Evolutionary conservation across 169 alveolate genomes (phyloP).

Genomic region (Plasmodium yoelii): DNA sequence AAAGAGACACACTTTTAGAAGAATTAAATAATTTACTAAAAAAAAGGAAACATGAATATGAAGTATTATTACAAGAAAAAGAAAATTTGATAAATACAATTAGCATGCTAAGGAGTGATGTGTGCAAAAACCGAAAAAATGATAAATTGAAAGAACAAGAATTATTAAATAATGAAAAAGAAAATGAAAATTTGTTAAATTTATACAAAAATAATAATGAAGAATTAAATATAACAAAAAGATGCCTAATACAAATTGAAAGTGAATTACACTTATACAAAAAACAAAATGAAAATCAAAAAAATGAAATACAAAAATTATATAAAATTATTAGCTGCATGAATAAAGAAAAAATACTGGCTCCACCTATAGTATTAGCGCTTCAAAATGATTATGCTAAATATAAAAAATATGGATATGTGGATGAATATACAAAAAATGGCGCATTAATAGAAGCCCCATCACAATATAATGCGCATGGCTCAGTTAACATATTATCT

Average conservation of each 20-base stretch:
- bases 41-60: conserved; percentile 75
- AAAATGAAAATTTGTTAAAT: conserved; percentile 64
- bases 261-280: conserved; percentile 70
- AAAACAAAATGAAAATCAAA: conserved; percentile 75
- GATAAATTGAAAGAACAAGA: conserved; percentile 62
- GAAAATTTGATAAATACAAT: conserved; percentile 66
- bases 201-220: conserved; percentile 75
- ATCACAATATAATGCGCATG: conserved; percentile 8
- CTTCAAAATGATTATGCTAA: conserved; percentile 45
- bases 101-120: conserved; percentile 49
- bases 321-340: conserved; percentile 66
- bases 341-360: conserved; percentile 67
- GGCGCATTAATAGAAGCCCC: conserved; percentile 11
- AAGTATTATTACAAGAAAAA: conserved; percentile 58
- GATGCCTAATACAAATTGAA: conserved; percentile 75
- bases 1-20: conserved; percentile 75
- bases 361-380: conserved; percentile 70
- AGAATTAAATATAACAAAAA: conserved; percentile 72
- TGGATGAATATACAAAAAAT: conserved; percentile 20
- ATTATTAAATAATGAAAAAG: conserved; percentile 55
- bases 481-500: background rate
- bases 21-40: conserved; percentile 66
- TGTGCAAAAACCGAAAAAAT: conserved; percentile 33
- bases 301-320: conserved; percentile 71
- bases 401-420: background rate